Base-by-base conservation (phyloP, 2,329 filamentous ascomycete species). In the Neospermospora avenae region DNA sequence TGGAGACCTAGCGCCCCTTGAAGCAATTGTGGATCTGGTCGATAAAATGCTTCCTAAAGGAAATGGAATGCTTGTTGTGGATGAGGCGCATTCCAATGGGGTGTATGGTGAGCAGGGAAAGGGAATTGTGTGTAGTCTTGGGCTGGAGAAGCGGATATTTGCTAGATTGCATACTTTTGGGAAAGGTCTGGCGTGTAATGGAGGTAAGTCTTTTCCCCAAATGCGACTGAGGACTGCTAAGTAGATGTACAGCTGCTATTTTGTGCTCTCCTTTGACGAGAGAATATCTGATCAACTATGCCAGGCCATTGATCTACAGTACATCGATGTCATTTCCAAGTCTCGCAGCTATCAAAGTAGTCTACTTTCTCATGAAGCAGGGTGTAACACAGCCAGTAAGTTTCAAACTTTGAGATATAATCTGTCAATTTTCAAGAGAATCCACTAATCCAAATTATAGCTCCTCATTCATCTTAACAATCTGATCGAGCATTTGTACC, bases 31-130 rank as follows among this genome's bases (percentile, higher is more conserved):
- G 1, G 64, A 75, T 0, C 60, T 69, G 10, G 72, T 72, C 1
- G 69, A 75, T 10, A 70, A 75, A 11, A n/a, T 75, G 0, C 72
- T 74, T 6, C 70, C 69, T 1, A 35, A 57, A 0, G 75, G 72
- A 0, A 77, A 76, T 62, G 77, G 74, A 2, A 77, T 82, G 63
- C 76, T 85, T 34, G 71, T 84, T 13, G 75, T 85, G 0, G 83
- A 85, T 62, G 82, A 85, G 62, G 82, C 83, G 0, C 82, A 85
- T 66, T 75, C 77, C 0, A 79, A 75, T 14, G 82, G 82, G 0
- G 72, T 81, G 0, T 76, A 81, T 63, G 82, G 83, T 0, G 73
- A 73, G 0, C 71, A 75, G 0, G 82, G 83, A 0, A 70, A 72
- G 0, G 82, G 82, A 0, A 68, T 83, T 3, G 80, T 84, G 3